These are phyloP conservation scores for Escallonia herrerae DNA, from an alignment of 129 eudicot genomes.

Conservation along the genomic window DNA sequence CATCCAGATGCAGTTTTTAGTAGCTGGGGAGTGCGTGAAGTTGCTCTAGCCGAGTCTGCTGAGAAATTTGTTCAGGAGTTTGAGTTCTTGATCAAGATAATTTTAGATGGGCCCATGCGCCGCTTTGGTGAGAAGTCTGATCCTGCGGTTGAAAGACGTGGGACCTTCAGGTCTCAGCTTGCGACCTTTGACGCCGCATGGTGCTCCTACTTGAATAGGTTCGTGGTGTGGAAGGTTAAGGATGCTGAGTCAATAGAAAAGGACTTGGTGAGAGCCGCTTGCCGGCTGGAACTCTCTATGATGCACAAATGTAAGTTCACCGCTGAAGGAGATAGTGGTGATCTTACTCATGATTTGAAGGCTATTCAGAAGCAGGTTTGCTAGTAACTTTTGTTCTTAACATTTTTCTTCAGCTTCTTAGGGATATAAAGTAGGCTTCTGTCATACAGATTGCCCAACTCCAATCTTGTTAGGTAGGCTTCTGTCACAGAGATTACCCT, in stretches of 20 bases:
- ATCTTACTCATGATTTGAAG: conserved; percentile 76
- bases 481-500: no score
- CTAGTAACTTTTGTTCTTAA: background rate
- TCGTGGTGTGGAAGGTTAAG: conserved; percentile 96
- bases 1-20: conserved; percentile 86
- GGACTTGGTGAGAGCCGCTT: conserved; percentile 95
- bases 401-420: no score
- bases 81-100: conserved; percentile 51
- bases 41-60: conserved; percentile 59
- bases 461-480: no score
- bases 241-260: conserved; percentile 82
- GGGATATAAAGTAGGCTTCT: no score
- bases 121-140: conserved; percentile 27
- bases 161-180: conserved; percentile 76
- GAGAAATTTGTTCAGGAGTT: conserved; percentile 57
- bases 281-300: conserved; percentile 90
- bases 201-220: conserved; percentile 81
- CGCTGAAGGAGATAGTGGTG: conserved; percentile 45
- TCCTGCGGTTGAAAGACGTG: conserved; percentile 13
- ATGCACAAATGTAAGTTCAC: conserved; percentile 71
- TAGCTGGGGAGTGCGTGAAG: conserved; percentile 68
- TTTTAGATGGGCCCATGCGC: conserved; percentile 44
- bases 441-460: no score
- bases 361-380: conserved; percentile 86
- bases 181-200: conserved; percentile 83